Base-by-base conservation (phyloP, 106 monocot genomes). In the Dendrobium nobile region DNA sequence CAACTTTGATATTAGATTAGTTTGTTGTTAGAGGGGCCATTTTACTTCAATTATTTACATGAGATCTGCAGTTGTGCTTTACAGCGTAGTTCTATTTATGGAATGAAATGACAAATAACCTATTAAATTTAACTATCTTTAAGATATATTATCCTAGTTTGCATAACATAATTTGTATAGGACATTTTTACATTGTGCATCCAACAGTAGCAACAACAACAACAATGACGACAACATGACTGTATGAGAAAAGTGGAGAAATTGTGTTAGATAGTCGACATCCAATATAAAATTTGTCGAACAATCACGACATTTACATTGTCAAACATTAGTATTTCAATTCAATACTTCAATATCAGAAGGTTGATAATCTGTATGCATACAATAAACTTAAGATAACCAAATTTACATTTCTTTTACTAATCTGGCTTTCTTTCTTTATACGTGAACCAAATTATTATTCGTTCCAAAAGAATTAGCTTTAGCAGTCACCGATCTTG, bases 281-380 rank as follows among this genome's bases (percentile, higher is more conserved):
- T 37, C 2, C 37, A 37, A 37, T 37, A 2, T 37, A 37, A 37
- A 37, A 37, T 37, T 37, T 37, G 37, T 37, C 37, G 3, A 37
- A 37, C 37, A 37, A 37, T 37, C 37, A 37, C 37, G 13, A 51
- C 51, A 51, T 51, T 70, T 70, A 70, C 33, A 5, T 11, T 33
- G 27, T 70, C 33, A 70, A 70, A 70, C 22, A 64, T 31, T 70
- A 70, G 28, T 70, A 70, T 33, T 70, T 64, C 64, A 24, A 64
- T 51, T 9, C 13, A 51, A 0, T 64, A 64, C 64, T 20, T 64
- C 20, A 7, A 64, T 24, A 9, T 9, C 24, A 64, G 22, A 5
- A 64, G 24, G 64, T 20, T 64, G 7, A 37, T 37, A 37, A 37
- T 37, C 37, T 37, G 37, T 37, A 37, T 37, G 37, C 37, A 37